phyloP scores from a whole-genome alignment of 1,139 yeast species.

The Saccharomyces hybrid region DNA sequence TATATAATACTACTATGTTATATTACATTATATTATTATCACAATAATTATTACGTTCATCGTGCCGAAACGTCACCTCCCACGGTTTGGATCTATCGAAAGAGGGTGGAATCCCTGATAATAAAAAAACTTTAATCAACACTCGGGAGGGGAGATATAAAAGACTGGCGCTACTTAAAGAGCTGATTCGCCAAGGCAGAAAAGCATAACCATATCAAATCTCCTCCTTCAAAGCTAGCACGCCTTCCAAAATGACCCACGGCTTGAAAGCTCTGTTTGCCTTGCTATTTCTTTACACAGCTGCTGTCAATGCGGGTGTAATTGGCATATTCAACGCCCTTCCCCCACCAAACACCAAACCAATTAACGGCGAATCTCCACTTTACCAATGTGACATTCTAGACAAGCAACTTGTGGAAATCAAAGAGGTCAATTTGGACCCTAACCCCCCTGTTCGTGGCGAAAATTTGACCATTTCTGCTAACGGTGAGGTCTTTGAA shows the following conservation, averaged over 20 bases:
- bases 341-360: constrained; percentile 36
- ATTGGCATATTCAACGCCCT: not conserved
- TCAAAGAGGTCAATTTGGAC: constrained; percentile 50
- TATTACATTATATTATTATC: not conserved
- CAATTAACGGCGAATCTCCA: constrained; percentile 90
- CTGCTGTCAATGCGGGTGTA: not conserved
- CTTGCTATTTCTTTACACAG: not conserved
- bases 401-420: constrained; percentile 53
- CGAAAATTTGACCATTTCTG: constrained; percentile 65
- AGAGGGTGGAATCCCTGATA: not conserved
- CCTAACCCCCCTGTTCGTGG: constrained; percentile 93
- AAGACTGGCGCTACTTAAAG: not conserved
- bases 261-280: not conserved
- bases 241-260: not conserved
- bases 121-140: not conserved
- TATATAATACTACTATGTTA: not conserved
- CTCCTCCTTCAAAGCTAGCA: not conserved
- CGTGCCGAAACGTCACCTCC: not conserved
- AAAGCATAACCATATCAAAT: not conserved
- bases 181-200: not conserved
- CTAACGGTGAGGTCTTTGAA: constrained; percentile 53
- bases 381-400: constrained; percentile 64
- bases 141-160: not conserved
- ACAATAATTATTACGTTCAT: not conserved
- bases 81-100: not conserved